Base-by-base conservation (phyloP, 2,329 filamentous ascomycete species). In the Paecilomyces dactylethromorphus region DNA sequence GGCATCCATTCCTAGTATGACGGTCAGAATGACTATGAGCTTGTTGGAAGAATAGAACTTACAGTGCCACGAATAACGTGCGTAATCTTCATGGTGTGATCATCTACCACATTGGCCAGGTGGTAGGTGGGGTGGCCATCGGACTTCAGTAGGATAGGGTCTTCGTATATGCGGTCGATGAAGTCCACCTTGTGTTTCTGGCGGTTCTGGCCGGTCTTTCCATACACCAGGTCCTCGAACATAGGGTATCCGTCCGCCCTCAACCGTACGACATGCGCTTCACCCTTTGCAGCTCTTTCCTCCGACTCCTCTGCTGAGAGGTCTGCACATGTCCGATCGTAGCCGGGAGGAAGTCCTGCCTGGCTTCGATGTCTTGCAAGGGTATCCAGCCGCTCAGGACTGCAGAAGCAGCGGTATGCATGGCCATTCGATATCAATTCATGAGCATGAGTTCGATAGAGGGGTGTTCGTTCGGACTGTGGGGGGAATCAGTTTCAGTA, bases 71-170 rank as follows among this genome's bases (percentile, higher is more conserved):
- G 87, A 59, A 99, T 90, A 13, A 99, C 94, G 74, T 97, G 93
- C 0, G 92, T 97, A 65, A 99, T 95, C 60, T 90, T 79, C 94
- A 99, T 99, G 60, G 89, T 80, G 72, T 97, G 91, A 69, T 99
- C 94, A 69, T 99, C 94, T 3, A 99, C 88, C 8, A 99, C 93
- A 69, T 97, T 99, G 3, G 94, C 94, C 61, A 99, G 87, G 74
- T 99, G 94, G 69, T 99, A 99, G 0, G 95, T 99, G 0, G 94
- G 94, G 63, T 89, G 89, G 0, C 92, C 92, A 71, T 99, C 94
- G 0, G 87, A 88, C 74, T 99, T 99, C 60, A 97, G 79, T 49
- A 99, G 80, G 61, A 99, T 90, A 21, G 92, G 93, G 68, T 97
- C 92, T 64, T 94, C 91, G 63, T 81, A 87, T 24, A 82, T 80